These are phyloP conservation scores for Talaromyces rugulosus DNA, from an alignment of 2,329 filamentous ascomycete genomes.

Conservation along the genomic window DNA sequence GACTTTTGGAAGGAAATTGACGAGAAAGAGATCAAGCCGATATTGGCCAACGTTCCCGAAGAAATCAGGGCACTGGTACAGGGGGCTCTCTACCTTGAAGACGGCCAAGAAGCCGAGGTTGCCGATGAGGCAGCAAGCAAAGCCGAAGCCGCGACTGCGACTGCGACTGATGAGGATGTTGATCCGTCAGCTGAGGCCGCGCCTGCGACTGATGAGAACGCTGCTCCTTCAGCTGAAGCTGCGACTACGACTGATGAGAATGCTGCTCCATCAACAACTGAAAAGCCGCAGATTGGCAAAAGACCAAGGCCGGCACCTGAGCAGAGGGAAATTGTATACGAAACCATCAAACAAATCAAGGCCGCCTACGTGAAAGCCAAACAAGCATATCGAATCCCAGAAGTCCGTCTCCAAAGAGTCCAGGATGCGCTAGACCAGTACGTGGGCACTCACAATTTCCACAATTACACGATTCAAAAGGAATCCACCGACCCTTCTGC, in stretches of 20 bases:
- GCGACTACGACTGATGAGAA: constrained; percentile 7
- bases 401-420: constrained; percentile 66
- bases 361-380: constrained; percentile 77
- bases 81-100: constrained; percentile 36
- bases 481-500: constrained; percentile 73
- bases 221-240: background rate
- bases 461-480: constrained; percentile 98
- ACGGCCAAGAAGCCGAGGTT: constrained; percentile 19
- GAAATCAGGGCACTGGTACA: constrained; percentile 37
- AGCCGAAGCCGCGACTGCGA: background rate
- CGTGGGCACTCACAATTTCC: constrained; percentile 82
- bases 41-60: constrained; percentile 46
- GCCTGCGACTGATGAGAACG: background rate
- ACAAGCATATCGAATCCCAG: constrained; percentile 75
- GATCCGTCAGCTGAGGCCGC: background rate
- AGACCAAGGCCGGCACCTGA: constrained; percentile 19
- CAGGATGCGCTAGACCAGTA: constrained; percentile 72
- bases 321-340: constrained; percentile 51
- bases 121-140: constrained; percentile 18
- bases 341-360: constrained; percentile 70
- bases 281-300: background rate
- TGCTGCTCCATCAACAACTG: background rate
- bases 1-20: constrained; percentile 81
- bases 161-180: background rate
- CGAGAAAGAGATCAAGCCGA: constrained; percentile 71